Evolutionary conservation across 2,329 filamentous ascomycete genomes (phyloP).

Genomic region (Botrytis byssoidea): DNA sequence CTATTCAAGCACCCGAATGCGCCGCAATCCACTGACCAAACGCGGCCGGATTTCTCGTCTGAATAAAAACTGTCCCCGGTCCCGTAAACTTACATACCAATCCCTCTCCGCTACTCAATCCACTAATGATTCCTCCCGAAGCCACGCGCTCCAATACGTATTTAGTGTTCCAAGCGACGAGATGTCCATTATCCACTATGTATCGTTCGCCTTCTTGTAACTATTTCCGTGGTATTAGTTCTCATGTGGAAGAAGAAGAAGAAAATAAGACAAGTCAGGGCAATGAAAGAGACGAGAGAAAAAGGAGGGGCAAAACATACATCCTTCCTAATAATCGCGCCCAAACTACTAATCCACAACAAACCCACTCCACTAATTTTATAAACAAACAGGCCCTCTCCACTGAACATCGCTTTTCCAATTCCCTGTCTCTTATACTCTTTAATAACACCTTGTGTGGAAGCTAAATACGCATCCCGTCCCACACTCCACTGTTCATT

Average conservation of each 20-base stretch:
- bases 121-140: constrained; percentile 90
- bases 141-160: constrained; percentile 88
- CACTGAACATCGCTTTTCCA: constrained; percentile 88
- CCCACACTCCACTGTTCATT: constrained; percentile 79
- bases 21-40: constrained; percentile 19
- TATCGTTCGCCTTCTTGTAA: constrained; percentile 71
- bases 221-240: background rate
- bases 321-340: constrained; percentile 92
- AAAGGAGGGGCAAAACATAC: constrained; percentile 51
- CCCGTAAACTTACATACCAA: constrained; percentile 92
- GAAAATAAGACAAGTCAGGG: background rate
- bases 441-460: constrained; percentile 82
- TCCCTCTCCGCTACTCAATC: constrained; percentile 77
- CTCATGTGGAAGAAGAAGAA: background rate
- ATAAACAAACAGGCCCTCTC: constrained; percentile 89
- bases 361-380: constrained; percentile 79
- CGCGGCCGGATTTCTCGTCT: constrained; percentile 76
- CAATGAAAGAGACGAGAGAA: background rate
- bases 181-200: constrained; percentile 87
- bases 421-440: constrained; percentile 85
- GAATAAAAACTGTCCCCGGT: constrained; percentile 86
- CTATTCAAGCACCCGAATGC: constrained; percentile 2
- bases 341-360: constrained; percentile 88
- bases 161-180: constrained; percentile 96
- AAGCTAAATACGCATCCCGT: constrained; percentile 81